A percentile compares a stretch with the other conserved stretches of the same genome.
phyloP scores from a whole-genome alignment of 2,329 filamentous ascomycete genomes.

The Epichloe baconii region DNA sequence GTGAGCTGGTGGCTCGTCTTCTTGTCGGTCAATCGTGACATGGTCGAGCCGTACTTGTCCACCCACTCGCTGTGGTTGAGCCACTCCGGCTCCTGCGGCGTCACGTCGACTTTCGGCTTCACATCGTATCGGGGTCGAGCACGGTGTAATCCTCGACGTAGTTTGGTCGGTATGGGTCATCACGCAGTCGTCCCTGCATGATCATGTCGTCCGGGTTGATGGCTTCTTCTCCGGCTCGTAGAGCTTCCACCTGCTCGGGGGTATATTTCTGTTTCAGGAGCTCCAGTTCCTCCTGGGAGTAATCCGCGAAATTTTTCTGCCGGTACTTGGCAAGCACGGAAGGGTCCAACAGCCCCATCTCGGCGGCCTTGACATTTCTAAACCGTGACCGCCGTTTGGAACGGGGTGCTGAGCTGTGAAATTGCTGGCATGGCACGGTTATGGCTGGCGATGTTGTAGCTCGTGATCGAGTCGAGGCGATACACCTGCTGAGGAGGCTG shows the following conservation, averaged over 20 bases:
- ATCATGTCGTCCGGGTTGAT: constrained; percentile 64
- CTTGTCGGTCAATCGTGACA: constrained; percentile 29
- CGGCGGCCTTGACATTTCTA: constrained; percentile 36
- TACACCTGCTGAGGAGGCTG: constrained; percentile 38
- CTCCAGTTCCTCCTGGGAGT: constrained; percentile 52
- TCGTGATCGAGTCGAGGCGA: constrained; percentile 21
- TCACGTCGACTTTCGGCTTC: constrained; percentile 34
- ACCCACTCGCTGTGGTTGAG: constrained; percentile 47
- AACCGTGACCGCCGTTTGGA: constrained; percentile 36
- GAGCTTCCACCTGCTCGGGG: constrained; percentile 63
- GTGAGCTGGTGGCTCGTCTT: constrained; percentile 30
- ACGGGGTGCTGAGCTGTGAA: constrained; percentile 39
- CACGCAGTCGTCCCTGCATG: constrained; percentile 56
- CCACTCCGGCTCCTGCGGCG: constrained; percentile 41
- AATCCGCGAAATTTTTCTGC: constrained; percentile 43
- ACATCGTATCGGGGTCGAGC: constrained; percentile 66
- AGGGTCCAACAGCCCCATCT: constrained; percentile 36
- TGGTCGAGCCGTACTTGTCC: constrained; percentile 40
- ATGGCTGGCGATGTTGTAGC: constrained; percentile 13
- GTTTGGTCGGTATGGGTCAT: constrained; percentile 56
- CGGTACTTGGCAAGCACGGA: constrained; percentile 31
- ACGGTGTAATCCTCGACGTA: constrained; percentile 76
- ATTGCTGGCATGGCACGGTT: constrained; percentile 25
- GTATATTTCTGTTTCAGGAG: constrained; percentile 58
- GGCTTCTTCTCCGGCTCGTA: constrained; percentile 67